Conservation (phyloP, 1,284 basidiomycete genomes). For the Ceratobasidium sp. region DNA sequence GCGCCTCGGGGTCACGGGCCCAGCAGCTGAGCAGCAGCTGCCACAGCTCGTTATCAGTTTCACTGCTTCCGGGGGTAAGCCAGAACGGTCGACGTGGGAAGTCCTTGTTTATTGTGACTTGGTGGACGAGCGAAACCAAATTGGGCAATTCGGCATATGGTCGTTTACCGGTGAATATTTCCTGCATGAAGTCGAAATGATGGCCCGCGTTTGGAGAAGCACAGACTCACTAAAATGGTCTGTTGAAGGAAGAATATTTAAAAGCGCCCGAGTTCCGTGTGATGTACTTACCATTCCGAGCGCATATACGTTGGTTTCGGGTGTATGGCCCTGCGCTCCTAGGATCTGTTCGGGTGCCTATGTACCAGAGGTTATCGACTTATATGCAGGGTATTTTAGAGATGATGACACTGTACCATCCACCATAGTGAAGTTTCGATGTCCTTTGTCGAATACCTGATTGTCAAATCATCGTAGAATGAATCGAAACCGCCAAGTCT, state of each 20-base stretch:
- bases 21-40: background rate
- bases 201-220: background rate
- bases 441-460: background rate
- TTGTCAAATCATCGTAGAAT: background rate
- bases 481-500: slow-evolving; percentile 5
- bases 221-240: slow-evolving; percentile 3
- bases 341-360: background rate
- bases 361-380: background rate
- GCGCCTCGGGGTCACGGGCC: background rate
- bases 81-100: slow-evolving; percentile 8
- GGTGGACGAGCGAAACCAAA: background rate
- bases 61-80: slow-evolving; percentile 1
- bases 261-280: background rate
- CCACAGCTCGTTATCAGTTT: slow-evolving; percentile 1
- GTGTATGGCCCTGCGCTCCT: background rate
- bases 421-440: slow-evolving; percentile 1
- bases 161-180: background rate
- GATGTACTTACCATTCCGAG: slow-evolving; percentile 3
- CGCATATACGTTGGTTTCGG: background rate
- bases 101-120: background rate
- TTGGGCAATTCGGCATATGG: slow-evolving; percentile 8
- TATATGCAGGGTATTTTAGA: background rate
- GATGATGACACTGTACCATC: background rate
- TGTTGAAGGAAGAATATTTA: background rate
- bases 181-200: background rate